Conservation (phyloP, 1,284 basidiomycete genomes). For the Cryptococcus amylolentus region DNA sequence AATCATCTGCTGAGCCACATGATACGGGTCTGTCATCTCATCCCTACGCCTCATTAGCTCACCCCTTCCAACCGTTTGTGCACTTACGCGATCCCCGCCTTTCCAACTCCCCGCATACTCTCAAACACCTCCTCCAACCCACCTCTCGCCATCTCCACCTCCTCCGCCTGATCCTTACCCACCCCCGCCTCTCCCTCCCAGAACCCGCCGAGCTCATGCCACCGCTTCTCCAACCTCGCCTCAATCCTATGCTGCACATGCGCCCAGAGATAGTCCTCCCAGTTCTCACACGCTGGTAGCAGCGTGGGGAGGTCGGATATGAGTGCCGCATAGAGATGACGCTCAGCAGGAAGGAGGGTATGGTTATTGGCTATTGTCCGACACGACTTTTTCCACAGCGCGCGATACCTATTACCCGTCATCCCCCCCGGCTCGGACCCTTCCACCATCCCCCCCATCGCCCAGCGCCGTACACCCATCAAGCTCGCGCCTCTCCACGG, state of each 20-base stretch:
- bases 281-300: constrained; percentile 71
- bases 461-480: constrained; percentile 50
- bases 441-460: constrained; percentile 43
- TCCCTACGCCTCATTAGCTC: constrained; percentile 50
- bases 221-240: constrained; percentile 48
- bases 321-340: constrained; percentile 81
- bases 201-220: constrained; percentile 46
- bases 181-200: constrained; percentile 43
- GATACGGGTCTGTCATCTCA: constrained; percentile 71
- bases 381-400: constrained; percentile 81
- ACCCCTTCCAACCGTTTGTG: background rate
- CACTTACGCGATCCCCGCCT: constrained; percentile 39
- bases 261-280: constrained; percentile 96
- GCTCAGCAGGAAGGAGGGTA: constrained; percentile 68
- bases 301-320: constrained; percentile 78
- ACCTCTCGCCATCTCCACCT: constrained; percentile 26
- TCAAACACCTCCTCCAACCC: constrained; percentile 46
- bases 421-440: background rate
- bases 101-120: constrained; percentile 34
- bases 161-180: constrained; percentile 30
- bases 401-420: constrained; percentile 65
- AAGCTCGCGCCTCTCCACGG: constrained; percentile 65
- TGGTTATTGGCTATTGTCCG: constrained; percentile 69
- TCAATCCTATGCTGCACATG: constrained; percentile 82
- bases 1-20: constrained; percentile 67